Conservation (phyloP, 352 stramenopile species). For the Phytophthora megakarya region DNA sequence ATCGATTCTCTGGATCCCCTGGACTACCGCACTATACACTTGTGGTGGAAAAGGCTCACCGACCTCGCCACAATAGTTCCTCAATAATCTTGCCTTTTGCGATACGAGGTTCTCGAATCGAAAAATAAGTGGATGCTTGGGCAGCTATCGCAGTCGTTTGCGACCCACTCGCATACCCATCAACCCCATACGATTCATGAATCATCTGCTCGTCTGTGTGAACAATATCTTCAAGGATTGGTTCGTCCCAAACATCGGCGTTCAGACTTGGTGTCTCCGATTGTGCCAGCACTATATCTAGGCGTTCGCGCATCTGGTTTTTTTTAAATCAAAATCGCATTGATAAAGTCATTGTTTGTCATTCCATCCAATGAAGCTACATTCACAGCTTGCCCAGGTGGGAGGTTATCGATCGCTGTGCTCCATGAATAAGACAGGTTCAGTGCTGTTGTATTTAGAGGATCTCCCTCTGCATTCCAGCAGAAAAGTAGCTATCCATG, state of each 20-base stretch:
- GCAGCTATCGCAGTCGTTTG: neutral
- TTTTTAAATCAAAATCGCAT: neutral
- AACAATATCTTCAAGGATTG: neutral
- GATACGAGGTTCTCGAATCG: neutral
- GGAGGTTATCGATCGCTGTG: neutral
- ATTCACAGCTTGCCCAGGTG: neutral
- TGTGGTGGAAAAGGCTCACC: too few relatives aligned
- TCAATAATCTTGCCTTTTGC: neutral
- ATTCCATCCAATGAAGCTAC: neutral
- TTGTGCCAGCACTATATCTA: neutral
- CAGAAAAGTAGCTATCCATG: slow-evolving; percentile 5
- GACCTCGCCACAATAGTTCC: too few relatives aligned
- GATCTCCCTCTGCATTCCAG: slow-evolving; percentile 6
- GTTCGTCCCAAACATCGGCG: neutral
- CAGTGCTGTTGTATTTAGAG: neutral
- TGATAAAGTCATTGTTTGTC: neutral
- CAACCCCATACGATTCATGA: neutral
- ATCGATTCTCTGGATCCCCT: too few relatives aligned
- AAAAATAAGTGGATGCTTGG: neutral
- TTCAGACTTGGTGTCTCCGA: neutral
- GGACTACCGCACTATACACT: too few relatives aligned
- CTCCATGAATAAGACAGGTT: neutral
- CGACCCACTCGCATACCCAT: neutral
- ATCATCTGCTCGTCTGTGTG: neutral
- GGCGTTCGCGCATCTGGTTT: neutral